These are phyloP conservation scores for Nannizziopsis arthrosporioides DNA, from an alignment of 2,329 filamentous ascomycete species.

Conservation along the genomic window DNA sequence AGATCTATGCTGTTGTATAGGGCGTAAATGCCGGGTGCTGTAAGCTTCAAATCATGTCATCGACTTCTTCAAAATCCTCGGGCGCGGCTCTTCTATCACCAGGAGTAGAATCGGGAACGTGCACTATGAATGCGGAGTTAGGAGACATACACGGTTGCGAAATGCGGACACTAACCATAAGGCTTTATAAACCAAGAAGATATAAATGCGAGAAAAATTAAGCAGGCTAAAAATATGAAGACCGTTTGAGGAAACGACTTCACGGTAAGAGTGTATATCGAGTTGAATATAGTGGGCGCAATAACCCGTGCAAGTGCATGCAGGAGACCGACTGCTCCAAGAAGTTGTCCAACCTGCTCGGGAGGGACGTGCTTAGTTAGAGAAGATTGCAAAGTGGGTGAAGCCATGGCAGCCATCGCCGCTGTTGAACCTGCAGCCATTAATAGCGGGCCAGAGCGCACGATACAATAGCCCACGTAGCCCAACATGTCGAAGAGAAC, in stretches of 20 bases:
- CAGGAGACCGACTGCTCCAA: conserved; percentile 75
- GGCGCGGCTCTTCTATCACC: neutral
- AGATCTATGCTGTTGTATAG: too few species aligned
- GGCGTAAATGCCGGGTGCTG: too few species aligned
- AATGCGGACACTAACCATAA: conserved; percentile 49
- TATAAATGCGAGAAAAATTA: conserved; percentile 56
- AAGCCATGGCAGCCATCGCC: conserved; percentile 70
- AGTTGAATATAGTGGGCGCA: conserved; percentile 71
- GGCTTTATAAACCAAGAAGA: conserved; percentile 61
- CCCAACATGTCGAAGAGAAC: conserved; percentile 67
- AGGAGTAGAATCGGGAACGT: neutral
- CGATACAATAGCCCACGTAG: conserved; percentile 60
- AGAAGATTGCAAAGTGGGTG: conserved; percentile 69
- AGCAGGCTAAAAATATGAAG: conserved; percentile 58
- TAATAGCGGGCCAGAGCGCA: conserved; percentile 52
- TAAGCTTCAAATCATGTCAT: neutral
- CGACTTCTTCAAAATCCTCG: conserved; percentile 10
- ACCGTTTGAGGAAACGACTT: conserved; percentile 66
- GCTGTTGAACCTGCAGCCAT: conserved; percentile 60
- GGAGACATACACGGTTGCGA: neutral
- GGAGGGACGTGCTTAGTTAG: conserved; percentile 84
- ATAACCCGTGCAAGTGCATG: conserved; percentile 72
- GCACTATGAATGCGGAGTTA: neutral
- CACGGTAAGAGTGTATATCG: conserved; percentile 74
- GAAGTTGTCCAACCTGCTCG: conserved; percentile 70